phyloP scores from a whole-genome alignment of 2,329 filamentous ascomycete genomes.

The Aspergillus fijiensis region DNA sequence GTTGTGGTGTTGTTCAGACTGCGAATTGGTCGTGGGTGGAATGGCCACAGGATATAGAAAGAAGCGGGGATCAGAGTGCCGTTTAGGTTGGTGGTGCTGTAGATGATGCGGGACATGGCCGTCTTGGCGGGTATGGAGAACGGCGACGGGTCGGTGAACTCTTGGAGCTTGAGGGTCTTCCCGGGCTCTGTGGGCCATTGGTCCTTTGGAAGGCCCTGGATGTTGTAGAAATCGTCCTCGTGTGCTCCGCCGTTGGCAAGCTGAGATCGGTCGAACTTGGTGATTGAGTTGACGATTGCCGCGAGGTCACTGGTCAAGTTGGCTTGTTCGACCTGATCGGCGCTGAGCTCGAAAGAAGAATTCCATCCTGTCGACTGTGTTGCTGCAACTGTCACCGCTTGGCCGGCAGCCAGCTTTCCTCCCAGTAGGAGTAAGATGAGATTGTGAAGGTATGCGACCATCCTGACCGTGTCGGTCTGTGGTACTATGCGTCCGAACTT shows the following conservation, averaged over 20 bases:
- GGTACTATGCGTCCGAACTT: background rate
- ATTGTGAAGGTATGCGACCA: conserved; percentile 1
- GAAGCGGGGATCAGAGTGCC: conserved; percentile 50
- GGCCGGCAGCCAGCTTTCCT: background rate
- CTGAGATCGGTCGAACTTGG: conserved; percentile 18
- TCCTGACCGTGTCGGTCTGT: background rate
- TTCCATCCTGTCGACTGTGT: conserved; percentile 16
- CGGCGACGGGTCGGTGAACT: conserved; percentile 16
- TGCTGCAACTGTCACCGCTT: conserved; percentile 5
- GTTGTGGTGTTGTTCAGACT: conserved; percentile 1
- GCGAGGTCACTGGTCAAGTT: conserved; percentile 8
- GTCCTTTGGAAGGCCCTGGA: conserved; percentile 11
- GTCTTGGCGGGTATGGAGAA: conserved; percentile 18
- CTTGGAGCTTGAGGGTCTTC: conserved; percentile 15
- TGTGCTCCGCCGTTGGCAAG: conserved; percentile 22
- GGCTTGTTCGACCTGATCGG: conserved; percentile 7
- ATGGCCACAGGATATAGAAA: conserved; percentile 54
- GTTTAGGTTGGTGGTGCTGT: conserved; percentile 48
- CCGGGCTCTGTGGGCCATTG: conserved; percentile 16
- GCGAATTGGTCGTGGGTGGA: conserved; percentile 21
- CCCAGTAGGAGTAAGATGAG: conserved; percentile 2
- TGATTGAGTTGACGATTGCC: conserved; percentile 13
- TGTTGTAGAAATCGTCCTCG: conserved; percentile 18
- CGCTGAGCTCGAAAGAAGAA: conserved; percentile 14
- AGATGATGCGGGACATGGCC: conserved; percentile 50